Conservation (phyloP, 2,329 filamentous ascomycete genomes). For the Talaromyces albobiverticillius region DNA sequence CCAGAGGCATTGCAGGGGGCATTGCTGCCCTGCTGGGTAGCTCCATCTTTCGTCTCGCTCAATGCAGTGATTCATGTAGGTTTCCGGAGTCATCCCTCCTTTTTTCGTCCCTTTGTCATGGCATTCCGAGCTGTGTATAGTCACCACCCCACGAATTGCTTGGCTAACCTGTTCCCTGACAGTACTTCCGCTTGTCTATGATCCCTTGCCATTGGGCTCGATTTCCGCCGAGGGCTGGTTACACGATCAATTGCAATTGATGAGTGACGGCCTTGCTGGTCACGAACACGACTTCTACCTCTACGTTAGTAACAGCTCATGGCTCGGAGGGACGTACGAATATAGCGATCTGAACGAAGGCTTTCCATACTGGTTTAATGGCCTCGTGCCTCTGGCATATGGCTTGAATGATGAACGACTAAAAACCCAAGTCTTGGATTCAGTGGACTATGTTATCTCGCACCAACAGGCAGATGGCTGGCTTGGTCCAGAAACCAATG, state of each 20-base stretch:
- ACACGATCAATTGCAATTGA: constrained; percentile 47
- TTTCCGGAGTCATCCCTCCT: not conserved
- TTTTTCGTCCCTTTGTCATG: too few species aligned
- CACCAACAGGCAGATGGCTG: constrained; percentile 55
- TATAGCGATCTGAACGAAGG: constrained; percentile 56
- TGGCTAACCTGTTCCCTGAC: too few species aligned
- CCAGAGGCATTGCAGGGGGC: not conserved
- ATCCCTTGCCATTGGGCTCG: constrained; percentile 45
- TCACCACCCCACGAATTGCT: too few species aligned
- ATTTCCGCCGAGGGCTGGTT: constrained; percentile 54
- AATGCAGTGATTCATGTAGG: constrained; percentile 6
- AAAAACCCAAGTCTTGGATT: constrained; percentile 48
- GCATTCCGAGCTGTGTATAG: too few species aligned
- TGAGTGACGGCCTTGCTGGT: constrained; percentile 52
- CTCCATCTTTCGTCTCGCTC: constrained; percentile 2
- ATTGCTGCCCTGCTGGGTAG: constrained; percentile 1
- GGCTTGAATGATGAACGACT: constrained; percentile 47
- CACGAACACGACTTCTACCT: constrained; percentile 56
- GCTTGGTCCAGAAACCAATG: constrained; percentile 52
- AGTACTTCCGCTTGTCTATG: constrained; percentile 15
- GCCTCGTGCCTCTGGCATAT: constrained; percentile 56
- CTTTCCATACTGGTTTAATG: constrained; percentile 60
- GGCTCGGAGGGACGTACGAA: constrained; percentile 52
- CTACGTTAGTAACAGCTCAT: constrained; percentile 51
- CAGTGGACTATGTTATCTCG: constrained; percentile 48